Evolutionary conservation across 345 rosid species (phyloP).

Genomic region (Sisymbrium altissimum): DNA sequence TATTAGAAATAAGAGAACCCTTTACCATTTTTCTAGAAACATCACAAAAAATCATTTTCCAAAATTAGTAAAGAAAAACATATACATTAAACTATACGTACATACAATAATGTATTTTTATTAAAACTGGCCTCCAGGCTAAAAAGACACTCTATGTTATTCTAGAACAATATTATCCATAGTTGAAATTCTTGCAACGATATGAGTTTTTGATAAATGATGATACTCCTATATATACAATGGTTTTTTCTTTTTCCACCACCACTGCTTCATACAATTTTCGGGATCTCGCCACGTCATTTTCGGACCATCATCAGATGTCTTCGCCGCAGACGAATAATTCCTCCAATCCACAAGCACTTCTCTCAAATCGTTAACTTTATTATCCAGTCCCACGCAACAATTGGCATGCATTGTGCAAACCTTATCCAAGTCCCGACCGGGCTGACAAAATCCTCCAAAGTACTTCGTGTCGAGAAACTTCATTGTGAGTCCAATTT

Average conservation of each 20-base stretch:
- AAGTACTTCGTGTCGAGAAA: slow-evolving; percentile 59
- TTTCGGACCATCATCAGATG: neutral
- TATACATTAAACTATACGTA: too few relatives aligned
- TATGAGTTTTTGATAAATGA: too few relatives aligned
- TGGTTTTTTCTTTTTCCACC: neutral
- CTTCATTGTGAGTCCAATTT: slow-evolving; percentile 42
- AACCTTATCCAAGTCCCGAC: slow-evolving; percentile 43
- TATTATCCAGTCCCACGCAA: slow-evolving; percentile 53
- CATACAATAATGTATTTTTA: too few relatives aligned
- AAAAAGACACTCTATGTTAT: too few relatives aligned
- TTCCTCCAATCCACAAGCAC: slow-evolving; percentile 58
- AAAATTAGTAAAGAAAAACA: neutral
- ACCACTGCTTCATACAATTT: slow-evolving; percentile 11
- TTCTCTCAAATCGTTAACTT: slow-evolving; percentile 49
- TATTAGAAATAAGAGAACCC: too few relatives aligned
- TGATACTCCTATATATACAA: too few relatives aligned
- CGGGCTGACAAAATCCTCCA: slow-evolving; percentile 64
- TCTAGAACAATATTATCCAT: too few relatives aligned
- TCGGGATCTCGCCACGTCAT: neutral
- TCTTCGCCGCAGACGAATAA: slow-evolving; percentile 13
- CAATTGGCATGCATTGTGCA: slow-evolving; percentile 93
- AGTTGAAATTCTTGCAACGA: too few relatives aligned
- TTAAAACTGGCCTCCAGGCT: too few relatives aligned
- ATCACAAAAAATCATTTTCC: too few relatives aligned
- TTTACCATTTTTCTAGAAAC: too few relatives aligned